Evolutionary conservation across 805 yeast species (phyloP), one percentile per base, ranked within the genome.

Genomic region (Pichia heedii): DNA sequence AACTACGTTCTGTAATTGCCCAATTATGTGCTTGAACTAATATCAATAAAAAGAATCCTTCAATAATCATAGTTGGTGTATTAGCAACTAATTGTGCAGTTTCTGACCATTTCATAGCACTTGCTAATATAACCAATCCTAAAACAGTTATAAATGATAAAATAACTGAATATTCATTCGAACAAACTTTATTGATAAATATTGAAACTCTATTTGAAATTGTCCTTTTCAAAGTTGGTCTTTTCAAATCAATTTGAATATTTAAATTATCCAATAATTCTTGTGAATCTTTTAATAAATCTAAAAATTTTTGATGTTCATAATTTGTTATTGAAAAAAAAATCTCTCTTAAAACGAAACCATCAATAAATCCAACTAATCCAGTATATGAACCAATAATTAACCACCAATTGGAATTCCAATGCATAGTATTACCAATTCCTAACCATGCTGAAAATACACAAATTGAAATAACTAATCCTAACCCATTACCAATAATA

Each of bases 341-440:
- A n/a, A 61, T 65, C 42, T 67, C 62, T 51, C 74, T 57, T 33
- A 69, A 52, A 30, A 62, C 65, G 48, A 66, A 69, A 2, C 73
- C 72, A 47, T 69, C 74, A 36, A 65, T 43, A 47, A 67, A 68
- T 2, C 73, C 73, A 33, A 68, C 55, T 19, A 69, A 54, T 16
- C 74, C 74, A 0, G 73, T 66, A 46, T 69, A 69, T 2, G 74
- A 68, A 37, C 74, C 74, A 47, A 68, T 68, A 32, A 69, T 66
- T 33, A 69, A 52, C 72, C 72, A 69, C 74, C 73, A 69, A 43
- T 66, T 56, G 39, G 60, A 62, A 49, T 50, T 50, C 64, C 65
- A 69, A 26, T 53, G 27, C 66, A 69, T 57, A 13, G 54, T 43
- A 33, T 50, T 41, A 34, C 74, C 74, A 29, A 67, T 54, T 22